phyloP scores from a whole-genome alignment of 2,329 filamentous ascomycete species.

The Chrysoporthe puriensis region DNA sequence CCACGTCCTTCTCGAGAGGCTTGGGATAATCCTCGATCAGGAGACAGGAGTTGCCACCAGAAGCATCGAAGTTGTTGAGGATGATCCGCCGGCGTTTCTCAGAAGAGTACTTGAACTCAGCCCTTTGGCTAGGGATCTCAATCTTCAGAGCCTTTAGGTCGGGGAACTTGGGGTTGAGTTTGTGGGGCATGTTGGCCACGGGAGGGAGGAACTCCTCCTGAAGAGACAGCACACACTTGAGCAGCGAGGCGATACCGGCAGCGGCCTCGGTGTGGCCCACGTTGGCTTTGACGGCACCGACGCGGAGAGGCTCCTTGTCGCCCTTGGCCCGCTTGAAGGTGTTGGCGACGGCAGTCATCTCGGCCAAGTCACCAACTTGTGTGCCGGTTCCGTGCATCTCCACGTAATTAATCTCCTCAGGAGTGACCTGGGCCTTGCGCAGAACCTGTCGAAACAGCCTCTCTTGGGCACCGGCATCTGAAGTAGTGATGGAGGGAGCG shows the following conservation, averaged over 20 bases:
- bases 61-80: constrained; percentile 67
- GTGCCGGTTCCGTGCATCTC: constrained; percentile 52
- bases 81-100: constrained; percentile 46
- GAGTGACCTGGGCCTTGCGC: constrained; percentile 31
- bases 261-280: constrained; percentile 61
- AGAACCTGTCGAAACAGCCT: constrained; percentile 40
- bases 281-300: constrained; percentile 63
- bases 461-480: constrained; percentile 35
- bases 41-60: constrained; percentile 67
- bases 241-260: constrained; percentile 55
- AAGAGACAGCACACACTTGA: constrained; percentile 63
- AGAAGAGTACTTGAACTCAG: constrained; percentile 46
- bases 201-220: constrained; percentile 60
- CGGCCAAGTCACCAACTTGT: constrained; percentile 42
- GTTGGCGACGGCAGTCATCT: constrained; percentile 29
- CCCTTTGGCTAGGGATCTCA: constrained; percentile 53
- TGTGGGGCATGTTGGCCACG: constrained; percentile 64
- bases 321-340: constrained; percentile 20
- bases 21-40: constrained; percentile 60
- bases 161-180: constrained; percentile 58
- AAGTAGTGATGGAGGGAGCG: constrained; percentile 36
- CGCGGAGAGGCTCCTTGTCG: constrained; percentile 46
- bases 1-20: constrained; percentile 37
- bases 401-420: constrained; percentile 37
- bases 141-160: constrained; percentile 55